phyloP scores from a whole-genome alignment of 768 basidiomycete species.

The Neoboletus magnificus region DNA sequence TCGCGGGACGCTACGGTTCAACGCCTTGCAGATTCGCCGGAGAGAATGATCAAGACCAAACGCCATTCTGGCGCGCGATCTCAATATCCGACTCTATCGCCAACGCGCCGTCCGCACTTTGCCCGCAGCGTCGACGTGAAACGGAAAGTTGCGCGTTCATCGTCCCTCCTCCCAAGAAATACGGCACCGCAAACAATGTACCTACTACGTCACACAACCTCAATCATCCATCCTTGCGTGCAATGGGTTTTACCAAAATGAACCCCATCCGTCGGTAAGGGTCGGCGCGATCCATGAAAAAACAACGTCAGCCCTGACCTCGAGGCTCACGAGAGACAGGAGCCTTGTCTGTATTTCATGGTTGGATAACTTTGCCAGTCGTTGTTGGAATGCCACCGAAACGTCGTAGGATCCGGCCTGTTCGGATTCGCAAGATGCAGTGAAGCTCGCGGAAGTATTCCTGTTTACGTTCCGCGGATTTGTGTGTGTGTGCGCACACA shows the following conservation, averaged over 20 bases:
- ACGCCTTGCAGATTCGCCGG: too few species aligned
- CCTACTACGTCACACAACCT: not conserved
- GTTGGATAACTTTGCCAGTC: not conserved
- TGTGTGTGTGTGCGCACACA: too few species aligned
- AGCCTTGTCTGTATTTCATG: not conserved
- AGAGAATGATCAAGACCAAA: not conserved
- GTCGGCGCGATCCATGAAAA: not conserved
- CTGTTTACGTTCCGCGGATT: not conserved
- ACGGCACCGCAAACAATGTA: not conserved
- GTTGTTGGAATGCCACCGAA: not conserved
- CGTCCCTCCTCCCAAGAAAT: not conserved
- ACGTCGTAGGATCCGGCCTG: not conserved
- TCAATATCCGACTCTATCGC: not conserved
- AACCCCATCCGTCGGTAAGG: not conserved
- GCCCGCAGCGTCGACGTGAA: not conserved
- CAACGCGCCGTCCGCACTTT: not conserved
- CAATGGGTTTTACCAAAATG: not conserved
- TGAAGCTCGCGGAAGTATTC: not conserved
- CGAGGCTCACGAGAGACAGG: not conserved
- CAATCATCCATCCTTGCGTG: not conserved
- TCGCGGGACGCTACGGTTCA: too few species aligned
- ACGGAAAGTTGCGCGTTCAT: not conserved
- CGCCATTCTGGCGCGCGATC: not conserved
- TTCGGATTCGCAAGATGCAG: not conserved
- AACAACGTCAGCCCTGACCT: not conserved